Base-by-base conservation (phyloP, 2,329 filamentous ascomycete species). In the Beauveria scarabaeidicola region DNA sequence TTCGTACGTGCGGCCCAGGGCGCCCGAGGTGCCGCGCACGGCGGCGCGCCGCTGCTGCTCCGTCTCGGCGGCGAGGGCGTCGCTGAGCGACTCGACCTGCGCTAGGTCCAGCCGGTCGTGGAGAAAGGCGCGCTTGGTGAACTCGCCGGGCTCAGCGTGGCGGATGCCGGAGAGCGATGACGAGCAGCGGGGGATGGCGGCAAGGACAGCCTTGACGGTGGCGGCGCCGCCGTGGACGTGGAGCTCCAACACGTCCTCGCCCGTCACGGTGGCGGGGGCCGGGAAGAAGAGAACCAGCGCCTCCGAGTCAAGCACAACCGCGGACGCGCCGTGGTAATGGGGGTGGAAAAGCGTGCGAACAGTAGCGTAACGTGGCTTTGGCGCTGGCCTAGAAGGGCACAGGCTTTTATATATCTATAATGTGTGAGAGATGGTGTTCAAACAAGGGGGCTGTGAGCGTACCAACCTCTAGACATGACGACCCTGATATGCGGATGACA, bases 151-250 rank as follows among this genome's bases (percentile, higher is more conserved):
- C 69, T 97, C 93, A 3, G 94, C 94, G 69, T 96, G 96, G 32
- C 91, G 89, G 61, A 96, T 85, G 13, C 66, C 68, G 23, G 62
- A 62, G 11, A 46, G 13, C 13, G 66, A 54, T 13, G 54, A 29
- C 1, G 38, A 1, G 21, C 80, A 84, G 47, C 74, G 73, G 0
- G 89, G 81, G 60, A 99, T 89, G 5, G 91, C 91, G 25, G 82
- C 76, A 2, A 99, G 78, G 0, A 97, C 89, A 1, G 93, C 90
- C 68, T 89, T 91, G 48, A 97, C 88, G 6, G 94, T 91, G 2
- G 94, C 94, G 3, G 86, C 81, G 0, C 94, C 93, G 29, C 94
- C 94, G 68, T 99, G 94, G n/a, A 97, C 82, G 67, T 99, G 94
- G 5, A 99, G 74, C 71, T 99, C 94, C 2, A 99, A 81, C 1